phyloP scores from a whole-genome alignment of 129 eudicot species.

The Dittrichia graveolens region DNA sequence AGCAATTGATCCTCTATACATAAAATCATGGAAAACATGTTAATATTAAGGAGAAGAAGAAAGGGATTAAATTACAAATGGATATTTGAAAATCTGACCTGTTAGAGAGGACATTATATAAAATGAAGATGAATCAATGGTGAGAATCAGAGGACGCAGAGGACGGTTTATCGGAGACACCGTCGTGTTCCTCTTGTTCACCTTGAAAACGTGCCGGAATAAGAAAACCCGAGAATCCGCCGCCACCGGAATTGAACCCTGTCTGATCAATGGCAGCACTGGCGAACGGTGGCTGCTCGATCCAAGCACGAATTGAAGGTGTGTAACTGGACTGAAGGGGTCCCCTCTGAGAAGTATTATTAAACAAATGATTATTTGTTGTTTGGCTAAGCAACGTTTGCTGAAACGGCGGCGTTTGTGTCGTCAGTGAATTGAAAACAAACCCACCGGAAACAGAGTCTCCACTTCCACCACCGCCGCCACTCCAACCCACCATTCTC shows the following conservation, averaged over 20 bases:
- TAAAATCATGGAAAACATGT: background rate
- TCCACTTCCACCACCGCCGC: slow-evolving; percentile 22
- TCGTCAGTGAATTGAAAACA: slow-evolving; percentile 45
- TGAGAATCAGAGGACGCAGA: slow-evolving; percentile 97
- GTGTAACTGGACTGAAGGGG: slow-evolving; percentile 99
- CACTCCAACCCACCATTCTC: slow-evolving; percentile 47
- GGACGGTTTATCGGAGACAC: slow-evolving; percentile 87
- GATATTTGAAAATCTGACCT: slow-evolving; percentile 39
- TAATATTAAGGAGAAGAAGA: no score
- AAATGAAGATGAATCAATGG: slow-evolving; percentile 57
- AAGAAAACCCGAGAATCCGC: slow-evolving; percentile 85
- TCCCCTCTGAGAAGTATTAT: slow-evolving; percentile 86
- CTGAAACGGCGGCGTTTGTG: slow-evolving; percentile 45
- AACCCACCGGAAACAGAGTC: slow-evolving; percentile 45
- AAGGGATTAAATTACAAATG: background rate
- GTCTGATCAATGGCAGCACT: slow-evolving; percentile 46
- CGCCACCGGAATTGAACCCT: slow-evolving; percentile 43
- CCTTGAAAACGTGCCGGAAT: slow-evolving; percentile 97
- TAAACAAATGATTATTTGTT: slow-evolving; percentile 48
- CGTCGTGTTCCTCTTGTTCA: slow-evolving; percentile 94
- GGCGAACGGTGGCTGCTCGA: slow-evolving; percentile 61
- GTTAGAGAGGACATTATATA: slow-evolving; percentile 15
- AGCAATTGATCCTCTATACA: slow-evolving; percentile 20
- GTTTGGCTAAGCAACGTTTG: slow-evolving; percentile 75
- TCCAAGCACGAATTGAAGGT: slow-evolving; percentile 96